These are phyloP conservation scores for Thalassiosira hispida DNA, from an alignment of 352 stramenopile species.

Conservation along the genomic window DNA sequence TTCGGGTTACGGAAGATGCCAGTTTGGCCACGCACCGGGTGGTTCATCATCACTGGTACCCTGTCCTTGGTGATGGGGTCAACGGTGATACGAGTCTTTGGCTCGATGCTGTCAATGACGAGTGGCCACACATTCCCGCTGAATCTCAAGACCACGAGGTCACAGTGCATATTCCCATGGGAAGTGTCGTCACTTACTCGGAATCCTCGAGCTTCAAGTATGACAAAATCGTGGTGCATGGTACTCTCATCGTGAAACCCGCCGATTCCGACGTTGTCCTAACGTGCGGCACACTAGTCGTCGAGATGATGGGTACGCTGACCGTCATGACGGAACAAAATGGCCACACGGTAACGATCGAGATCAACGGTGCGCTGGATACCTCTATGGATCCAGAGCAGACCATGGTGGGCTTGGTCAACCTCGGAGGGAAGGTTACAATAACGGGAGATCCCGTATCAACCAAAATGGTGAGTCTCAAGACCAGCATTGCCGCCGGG, in stretches of 20 bases:
- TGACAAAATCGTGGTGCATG: constrained; percentile 37
- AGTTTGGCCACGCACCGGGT: constrained; percentile 27
- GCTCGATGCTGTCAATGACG: constrained; percentile 10
- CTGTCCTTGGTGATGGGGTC: constrained; percentile 32
- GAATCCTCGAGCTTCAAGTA: neutral
- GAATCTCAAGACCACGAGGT: neutral
- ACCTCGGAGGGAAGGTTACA: constrained; percentile 22
- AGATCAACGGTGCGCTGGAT: constrained; percentile 36
- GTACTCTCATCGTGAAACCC: constrained; percentile 21
- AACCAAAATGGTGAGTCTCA: constrained; percentile 21
- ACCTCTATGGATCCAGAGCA: constrained; percentile 17
- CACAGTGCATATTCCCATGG: constrained; percentile 21
- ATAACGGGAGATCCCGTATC: constrained; percentile 18
- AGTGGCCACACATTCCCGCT: constrained; percentile 2
- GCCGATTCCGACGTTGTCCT: constrained; percentile 8
- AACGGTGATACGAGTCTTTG: neutral
- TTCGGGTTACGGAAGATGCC: neutral
- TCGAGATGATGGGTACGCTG: constrained; percentile 29
- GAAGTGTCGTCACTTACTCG: constrained; percentile 17
- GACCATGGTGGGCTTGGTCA: constrained; percentile 29
- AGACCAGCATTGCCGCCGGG: constrained; percentile 4
- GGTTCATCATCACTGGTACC: constrained; percentile 30
- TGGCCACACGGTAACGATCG: constrained; percentile 18
- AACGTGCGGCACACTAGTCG: constrained; percentile 18
- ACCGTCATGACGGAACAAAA: constrained; percentile 5